phyloP scores from a whole-genome alignment of 2,329 filamentous ascomycete species.

The Xylariaceae sp. region DNA sequence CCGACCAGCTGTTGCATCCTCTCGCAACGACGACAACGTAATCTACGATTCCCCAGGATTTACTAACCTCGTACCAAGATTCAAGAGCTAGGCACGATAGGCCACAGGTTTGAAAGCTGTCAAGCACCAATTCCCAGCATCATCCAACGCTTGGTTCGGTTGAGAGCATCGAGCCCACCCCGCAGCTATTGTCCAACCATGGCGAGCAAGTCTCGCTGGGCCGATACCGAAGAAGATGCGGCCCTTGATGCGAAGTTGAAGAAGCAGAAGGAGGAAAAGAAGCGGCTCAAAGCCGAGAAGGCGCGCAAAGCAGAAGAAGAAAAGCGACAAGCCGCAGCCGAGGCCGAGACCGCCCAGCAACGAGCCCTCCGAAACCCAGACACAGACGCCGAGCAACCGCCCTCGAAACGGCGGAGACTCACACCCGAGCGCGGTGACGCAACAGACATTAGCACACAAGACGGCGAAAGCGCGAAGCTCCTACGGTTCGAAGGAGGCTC shows the following conservation, averaged over 20 bases:
- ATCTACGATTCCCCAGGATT: background rate
- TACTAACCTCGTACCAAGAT: background rate
- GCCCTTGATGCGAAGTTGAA: slow-evolving; percentile 68
- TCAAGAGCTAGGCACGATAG: no score
- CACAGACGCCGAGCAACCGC: slow-evolving; percentile 32
- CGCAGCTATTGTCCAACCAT: slow-evolving; percentile 33
- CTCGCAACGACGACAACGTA: slow-evolving; percentile 2
- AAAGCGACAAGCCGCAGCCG: slow-evolving; percentile 12
- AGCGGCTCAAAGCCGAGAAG: slow-evolving; percentile 76
- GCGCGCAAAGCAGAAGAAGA: slow-evolving; percentile 64
- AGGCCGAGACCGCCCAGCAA: slow-evolving; percentile 25
- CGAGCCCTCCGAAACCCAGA: slow-evolving; percentile 19
- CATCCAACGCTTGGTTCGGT: no score
- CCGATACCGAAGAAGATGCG: slow-evolving; percentile 75
- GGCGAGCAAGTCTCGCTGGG: slow-evolving; percentile 79
- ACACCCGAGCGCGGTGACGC: slow-evolving; percentile 38
- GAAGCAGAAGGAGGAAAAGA: slow-evolving; percentile 85
- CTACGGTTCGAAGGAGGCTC: slow-evolving; percentile 65
- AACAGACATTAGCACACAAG: slow-evolving; percentile 8
- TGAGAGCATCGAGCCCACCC: background rate
- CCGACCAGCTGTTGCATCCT: slow-evolving; percentile 13
- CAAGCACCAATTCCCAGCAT: no score
- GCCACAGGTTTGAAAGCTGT: no score
- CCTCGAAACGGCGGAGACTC: slow-evolving; percentile 59
- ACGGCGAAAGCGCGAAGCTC: slow-evolving; percentile 45